phyloP scores from a whole-genome alignment of 257 asterid genomes.

The Petunia secreta region DNA sequence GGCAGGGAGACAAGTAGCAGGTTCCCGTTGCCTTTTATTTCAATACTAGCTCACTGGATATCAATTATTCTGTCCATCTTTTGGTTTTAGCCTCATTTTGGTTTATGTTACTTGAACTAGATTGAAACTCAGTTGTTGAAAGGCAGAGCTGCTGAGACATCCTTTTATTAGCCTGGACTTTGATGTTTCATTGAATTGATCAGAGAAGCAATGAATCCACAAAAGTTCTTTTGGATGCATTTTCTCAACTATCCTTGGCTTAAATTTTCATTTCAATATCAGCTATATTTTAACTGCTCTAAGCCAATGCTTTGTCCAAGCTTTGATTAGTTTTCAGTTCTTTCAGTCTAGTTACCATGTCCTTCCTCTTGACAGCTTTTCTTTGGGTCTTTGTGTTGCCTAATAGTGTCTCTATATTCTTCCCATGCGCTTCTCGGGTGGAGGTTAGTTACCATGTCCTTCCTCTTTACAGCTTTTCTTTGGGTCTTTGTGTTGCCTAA shows the following conservation, averaged over 20 bases:
- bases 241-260: neutral
- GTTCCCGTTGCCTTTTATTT: constrained; percentile 4
- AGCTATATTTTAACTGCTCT: neutral
- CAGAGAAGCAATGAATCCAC: neutral
- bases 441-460: neutral
- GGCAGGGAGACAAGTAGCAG: neutral
- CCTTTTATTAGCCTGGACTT: neutral
- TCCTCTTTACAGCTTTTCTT: neutral
- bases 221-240: constrained; percentile 5
- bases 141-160: neutral
- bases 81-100: neutral
- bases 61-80: neutral
- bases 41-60: neutral
- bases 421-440: no score
- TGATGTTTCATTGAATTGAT: constrained; percentile 18
- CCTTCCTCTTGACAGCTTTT: neutral
- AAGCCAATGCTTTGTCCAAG: neutral
- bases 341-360: neutral
- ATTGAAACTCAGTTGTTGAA: no score
- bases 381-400: neutral
- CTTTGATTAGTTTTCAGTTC: neutral
- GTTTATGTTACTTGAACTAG: neutral
- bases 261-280: neutral
- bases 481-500: neutral
- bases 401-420: neutral